Percentiles rank a stretch among this genome's conserved stretches.
Evolutionary conservation across 331 rosid genomes (phyloP).

Genomic region (Acacia concinna): DNA sequence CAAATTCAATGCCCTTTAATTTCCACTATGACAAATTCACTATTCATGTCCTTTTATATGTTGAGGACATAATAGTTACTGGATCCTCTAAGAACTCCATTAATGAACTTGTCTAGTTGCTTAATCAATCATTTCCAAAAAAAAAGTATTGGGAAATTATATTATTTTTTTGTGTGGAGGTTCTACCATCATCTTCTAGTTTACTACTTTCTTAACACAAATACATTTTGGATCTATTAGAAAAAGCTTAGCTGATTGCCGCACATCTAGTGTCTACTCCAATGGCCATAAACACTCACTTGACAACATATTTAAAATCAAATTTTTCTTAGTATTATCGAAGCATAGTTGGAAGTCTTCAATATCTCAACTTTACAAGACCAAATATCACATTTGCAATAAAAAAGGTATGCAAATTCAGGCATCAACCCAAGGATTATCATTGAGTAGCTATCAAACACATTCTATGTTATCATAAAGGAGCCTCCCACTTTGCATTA

Average conservation of each 20-base stretch:
- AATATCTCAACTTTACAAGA: neutral
- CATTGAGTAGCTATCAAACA: fast-evolving
- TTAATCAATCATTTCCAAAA: neutral
- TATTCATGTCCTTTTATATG: too few relatives aligned
- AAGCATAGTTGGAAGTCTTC: neutral
- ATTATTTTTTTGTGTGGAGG: neutral
- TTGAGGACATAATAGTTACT: neutral
- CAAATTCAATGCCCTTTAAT: neutral
- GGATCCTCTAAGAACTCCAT: neutral
- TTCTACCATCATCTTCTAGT: neutral
- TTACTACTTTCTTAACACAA: neutral
- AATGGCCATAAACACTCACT: neutral
- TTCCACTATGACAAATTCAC: too few relatives aligned
- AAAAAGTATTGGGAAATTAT: too few relatives aligned
- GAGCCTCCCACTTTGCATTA: too few relatives aligned
- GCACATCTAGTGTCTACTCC: neutral
- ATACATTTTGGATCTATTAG: neutral
- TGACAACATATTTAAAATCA: too few relatives aligned
- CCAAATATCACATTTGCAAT: too few relatives aligned
- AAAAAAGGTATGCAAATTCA: neutral
- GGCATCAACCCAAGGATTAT: neutral
- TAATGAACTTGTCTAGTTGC: fast-evolving
- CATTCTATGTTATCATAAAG: neutral
- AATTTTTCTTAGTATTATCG: too few relatives aligned
- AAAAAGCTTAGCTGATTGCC: neutral